Conservation (phyloP, 495 filamentous ascomycete genomes). For the Aspergillus asperescens region DNA sequence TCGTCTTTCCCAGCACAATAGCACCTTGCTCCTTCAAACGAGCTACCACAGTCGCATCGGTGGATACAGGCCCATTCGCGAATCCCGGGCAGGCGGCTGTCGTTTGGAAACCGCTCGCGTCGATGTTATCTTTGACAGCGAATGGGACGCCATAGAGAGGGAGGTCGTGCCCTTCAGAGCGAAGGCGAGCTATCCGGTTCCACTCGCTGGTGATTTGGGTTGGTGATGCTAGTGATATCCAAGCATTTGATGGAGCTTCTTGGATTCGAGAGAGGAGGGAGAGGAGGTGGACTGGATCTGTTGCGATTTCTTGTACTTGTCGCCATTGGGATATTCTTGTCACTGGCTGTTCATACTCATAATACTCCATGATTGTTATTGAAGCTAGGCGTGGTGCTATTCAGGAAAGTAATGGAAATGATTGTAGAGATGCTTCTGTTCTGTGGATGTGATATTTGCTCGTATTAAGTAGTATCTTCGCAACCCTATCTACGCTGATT, state of each 20-base stretch:
- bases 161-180: slow-evolving; percentile 36
- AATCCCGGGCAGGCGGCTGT: slow-evolving; percentile 56
- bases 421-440: not conserved
- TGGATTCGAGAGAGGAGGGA: slow-evolving; percentile 7
- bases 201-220: slow-evolving; percentile 14
- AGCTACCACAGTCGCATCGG: slow-evolving; percentile 20
- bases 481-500: not conserved
- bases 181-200: slow-evolving; percentile 1
- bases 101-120: slow-evolving; percentile 51
- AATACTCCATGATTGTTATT: too few species aligned
- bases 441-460: not conserved
- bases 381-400: not conserved
- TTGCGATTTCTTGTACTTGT: slow-evolving; percentile 1
- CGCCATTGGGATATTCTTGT: slow-evolving; percentile 14
- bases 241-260: slow-evolving; percentile 4
- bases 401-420: not conserved
- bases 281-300: slow-evolving; percentile 8
- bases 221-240: slow-evolving; percentile 17
- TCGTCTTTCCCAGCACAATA: slow-evolving; percentile 60
- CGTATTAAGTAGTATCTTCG: not conserved
- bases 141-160: slow-evolving; percentile 61
- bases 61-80: slow-evolving; percentile 41
- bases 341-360: not conserved
- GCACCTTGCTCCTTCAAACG: slow-evolving; percentile 43
- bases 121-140: slow-evolving; percentile 60